Base-by-base conservation (phyloP, 176 grass and related monocot species). In the Eragrostis curvula region DNA sequence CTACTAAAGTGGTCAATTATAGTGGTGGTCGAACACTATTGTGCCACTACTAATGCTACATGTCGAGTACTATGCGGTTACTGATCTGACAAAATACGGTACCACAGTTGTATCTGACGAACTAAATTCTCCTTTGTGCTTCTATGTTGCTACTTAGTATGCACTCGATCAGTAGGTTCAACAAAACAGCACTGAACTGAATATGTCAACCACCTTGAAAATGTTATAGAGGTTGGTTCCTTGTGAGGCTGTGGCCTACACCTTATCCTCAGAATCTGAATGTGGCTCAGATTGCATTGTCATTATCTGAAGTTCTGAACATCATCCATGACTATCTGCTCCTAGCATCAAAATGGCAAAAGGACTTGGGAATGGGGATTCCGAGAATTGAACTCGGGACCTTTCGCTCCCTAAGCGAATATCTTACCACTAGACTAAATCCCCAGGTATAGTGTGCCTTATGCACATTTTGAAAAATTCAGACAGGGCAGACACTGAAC, bases 401-500 rank as follows among this genome's bases (percentile, higher is more conserved):
- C 87, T 71, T 81, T 70, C 66, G 51, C 79, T 81, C 66, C 66
- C 70, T 88, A 89, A 88, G 76, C 62, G 18, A 80, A 85, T 84
- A 85, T 80, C 87, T 47, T 89, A 81, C 77, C 82, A 70, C 52
- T 85, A 89, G 77, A 89, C 70, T 80, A 89, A 80, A 80, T 80
- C 87, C 81, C 69, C 76, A 84, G 5, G 1, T 83, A 3, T 70
- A 32, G 8, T 18, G 1, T 20, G 6, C 11, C n/a, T 13, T 18
- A 1, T 16, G 23, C 64, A 14, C 63, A 45, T 30, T 28, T 66
- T 6, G 2, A 14, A 14, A 43, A 21, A n/a, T 74, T 55, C 59
- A 74, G 9, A 53, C 5, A 28, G 21, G 32, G 24, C 25, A 32
- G 5, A 15, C 12, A 64, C 59, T 12, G 59, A 5, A 64, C 1